Conservation (phyloP, 1,284 basidiomycete species). For the Ceratobasidium sp. region DNA sequence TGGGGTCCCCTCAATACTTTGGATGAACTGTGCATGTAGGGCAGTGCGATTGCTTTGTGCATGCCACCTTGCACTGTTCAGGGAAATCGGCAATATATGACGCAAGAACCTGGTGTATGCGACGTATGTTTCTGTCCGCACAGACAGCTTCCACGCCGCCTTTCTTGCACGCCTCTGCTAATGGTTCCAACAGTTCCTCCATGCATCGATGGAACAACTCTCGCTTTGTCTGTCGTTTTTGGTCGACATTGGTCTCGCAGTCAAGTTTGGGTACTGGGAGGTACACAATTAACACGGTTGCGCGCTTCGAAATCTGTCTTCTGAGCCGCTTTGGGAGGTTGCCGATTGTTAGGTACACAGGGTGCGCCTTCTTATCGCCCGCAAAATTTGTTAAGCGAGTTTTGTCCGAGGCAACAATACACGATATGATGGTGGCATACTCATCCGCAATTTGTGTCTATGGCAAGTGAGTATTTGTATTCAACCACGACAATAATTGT, state of each 20-base stretch:
- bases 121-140: constrained; percentile 33
- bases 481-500: background rate
- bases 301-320: constrained; percentile 1
- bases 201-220: constrained; percentile 26
- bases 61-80: constrained; percentile 44
- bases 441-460: constrained; percentile 27
- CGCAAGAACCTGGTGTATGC: constrained; percentile 37
- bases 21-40: constrained; percentile 27
- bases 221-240: background rate
- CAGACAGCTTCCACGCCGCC: constrained; percentile 45
- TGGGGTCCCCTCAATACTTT: constrained; percentile 1
- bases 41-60: constrained; percentile 16
- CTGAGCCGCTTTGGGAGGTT: constrained; percentile 42
- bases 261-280: constrained; percentile 19
- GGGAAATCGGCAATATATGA: constrained; percentile 42
- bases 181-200: constrained; percentile 34
- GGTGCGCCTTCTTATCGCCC: constrained; percentile 42
- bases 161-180: background rate
- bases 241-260: background rate
- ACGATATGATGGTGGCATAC: constrained; percentile 18
- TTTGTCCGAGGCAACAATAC: constrained; percentile 41
- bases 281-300: constrained; percentile 39
- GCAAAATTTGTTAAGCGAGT: constrained; percentile 36
- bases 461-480: background rate
- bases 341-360: constrained; percentile 44